Base-by-base conservation (phyloP, 495 filamentous ascomycete genomes). In the Penicillium odoratum region DNA sequence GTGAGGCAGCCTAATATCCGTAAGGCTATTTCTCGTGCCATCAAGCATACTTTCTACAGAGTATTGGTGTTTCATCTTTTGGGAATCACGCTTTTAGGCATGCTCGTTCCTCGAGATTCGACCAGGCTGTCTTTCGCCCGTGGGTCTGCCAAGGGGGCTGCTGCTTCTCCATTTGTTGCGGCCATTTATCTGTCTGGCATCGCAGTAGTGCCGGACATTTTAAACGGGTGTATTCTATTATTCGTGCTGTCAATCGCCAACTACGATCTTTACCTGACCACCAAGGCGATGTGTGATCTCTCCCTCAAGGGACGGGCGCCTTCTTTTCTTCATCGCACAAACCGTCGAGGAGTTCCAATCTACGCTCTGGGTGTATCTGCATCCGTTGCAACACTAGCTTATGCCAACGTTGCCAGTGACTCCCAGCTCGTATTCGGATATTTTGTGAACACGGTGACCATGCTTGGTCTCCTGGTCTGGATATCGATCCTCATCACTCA, bases 401-500 rank as follows among this genome's bases (percentile, higher is more conserved):
- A 85, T 72, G 78, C 95, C 73, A 92, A 88, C 69, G 83, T 89
- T 1, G 74, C 75, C 45, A 78, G 80, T 52, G 79, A 83, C 53
- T 83, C 88, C 0, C 77, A 76, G 42, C 72, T 71, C 0, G 87
- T 94, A 0, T 96, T 94, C 63, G 77, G 73, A 5, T 91, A 92
- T 74, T 89, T 94, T 55, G 84, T 93, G 52, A 89, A 91, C 62
- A 75, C 93, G 45, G 85, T 85, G 28, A 90, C 89, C 8, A 88
- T 92, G 69, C 88, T 90, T 58, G 88, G 88, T 28, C 75, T 92
- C 9, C 51, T 81, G 16, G 73, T 73, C 4, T 81, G 90, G 89
- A 84, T 92, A 45, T 91, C 88, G 0, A 88, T 94, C 52, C 81
- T 94, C 2, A 75, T 91, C 42, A 85, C 87, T 5, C 91, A 95